phyloP scores from a whole-genome alignment of 2,329 filamentous ascomycete species.

The Amauroascus verrucosus region DNA sequence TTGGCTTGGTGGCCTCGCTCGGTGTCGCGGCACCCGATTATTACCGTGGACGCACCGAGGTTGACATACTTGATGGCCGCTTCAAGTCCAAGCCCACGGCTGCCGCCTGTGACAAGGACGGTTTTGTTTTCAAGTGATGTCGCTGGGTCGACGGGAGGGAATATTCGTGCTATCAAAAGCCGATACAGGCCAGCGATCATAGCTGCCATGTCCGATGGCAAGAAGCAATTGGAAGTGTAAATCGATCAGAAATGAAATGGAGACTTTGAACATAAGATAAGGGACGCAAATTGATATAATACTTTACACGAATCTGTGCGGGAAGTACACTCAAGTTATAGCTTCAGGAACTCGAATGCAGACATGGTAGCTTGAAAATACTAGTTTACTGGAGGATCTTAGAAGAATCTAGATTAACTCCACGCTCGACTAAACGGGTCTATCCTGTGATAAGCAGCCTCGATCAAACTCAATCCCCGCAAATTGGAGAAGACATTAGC shows the following conservation, averaged over 20 bases:
- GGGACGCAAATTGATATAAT: too few relatives aligned
- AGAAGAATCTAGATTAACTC: too few relatives aligned
- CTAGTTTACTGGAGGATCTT: too few relatives aligned
- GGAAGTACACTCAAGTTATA: too few relatives aligned
- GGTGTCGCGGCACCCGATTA: slow-evolving; percentile 39
- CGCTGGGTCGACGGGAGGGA: slow-evolving; percentile 29
- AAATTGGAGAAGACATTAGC: too few relatives aligned
- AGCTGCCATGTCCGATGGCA: neutral
- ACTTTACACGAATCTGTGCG: too few relatives aligned
- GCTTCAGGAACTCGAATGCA: too few relatives aligned
- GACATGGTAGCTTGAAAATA: too few relatives aligned
- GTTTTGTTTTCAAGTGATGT: slow-evolving; percentile 38
- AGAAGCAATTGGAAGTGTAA: neutral
- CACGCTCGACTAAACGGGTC: too few relatives aligned
- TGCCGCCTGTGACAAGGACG: slow-evolving; percentile 43
- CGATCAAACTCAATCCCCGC: too few relatives aligned
- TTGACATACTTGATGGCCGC: slow-evolving; percentile 40
- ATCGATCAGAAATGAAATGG: neutral
- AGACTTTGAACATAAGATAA: too few relatives aligned
- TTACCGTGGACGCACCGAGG: slow-evolving; percentile 35
- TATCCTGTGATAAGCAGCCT: too few relatives aligned
- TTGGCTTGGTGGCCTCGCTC: slow-evolving; percentile 37
- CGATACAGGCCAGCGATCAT: slow-evolving; percentile 11
- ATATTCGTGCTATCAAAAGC: slow-evolving; percentile 15
- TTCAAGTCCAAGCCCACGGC: slow-evolving; percentile 42